Base-by-base conservation (phyloP, 345 rosid species). In the Ceriops zippeliana region DNA sequence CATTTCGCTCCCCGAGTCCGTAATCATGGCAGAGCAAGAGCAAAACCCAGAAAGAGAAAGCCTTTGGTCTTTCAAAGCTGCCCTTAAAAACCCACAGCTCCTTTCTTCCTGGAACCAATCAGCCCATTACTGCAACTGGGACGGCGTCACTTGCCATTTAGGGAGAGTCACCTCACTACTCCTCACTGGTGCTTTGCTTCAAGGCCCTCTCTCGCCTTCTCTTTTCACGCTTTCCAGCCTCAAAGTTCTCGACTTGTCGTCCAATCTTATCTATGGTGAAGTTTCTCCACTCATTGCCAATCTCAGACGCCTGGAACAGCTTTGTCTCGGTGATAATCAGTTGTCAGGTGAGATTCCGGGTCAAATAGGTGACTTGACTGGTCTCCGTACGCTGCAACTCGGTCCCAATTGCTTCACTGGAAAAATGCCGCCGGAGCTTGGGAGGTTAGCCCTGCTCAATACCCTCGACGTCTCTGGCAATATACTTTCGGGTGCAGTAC, bases 91-190 rank as follows among this genome's bases (percentile, higher is more conserved):
- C 68, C 86, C 83, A 3, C 46, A 37, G 0, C 2, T 63, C 0
- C 91, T 95, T 51, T 52, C 84, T 66, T 87, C 91, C 35, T 95
- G 99, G 97, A 88, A 81, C 78, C 49, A 7, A 6, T 63, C 86
- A 17, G 28, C 73, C n/a, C 71, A 62, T 27, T 73, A 81, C 64
- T 95, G 97, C 66, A 63, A 71, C 52, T 95, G 99, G 99, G 70
- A 66, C 19, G 99, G 97, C 17, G 89, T 95, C 3, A 56, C 69
- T 30, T 95, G 99, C 78, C 62, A 62, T 22, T 70, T 57, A 51
- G 86, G 85, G 17, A 72, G 78, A 54, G 96, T 95, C 35, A 35
- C 27, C 20, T 76, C 86, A 0, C 83, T 95, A 32, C 24, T 69
- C 13, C 83, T 95, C 32, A 38, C 92, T 0, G 56, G 69, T 27